Base-by-base conservation (phyloP, 2,329 filamentous ascomycete species). In the Fusarium tupiense region DNA sequence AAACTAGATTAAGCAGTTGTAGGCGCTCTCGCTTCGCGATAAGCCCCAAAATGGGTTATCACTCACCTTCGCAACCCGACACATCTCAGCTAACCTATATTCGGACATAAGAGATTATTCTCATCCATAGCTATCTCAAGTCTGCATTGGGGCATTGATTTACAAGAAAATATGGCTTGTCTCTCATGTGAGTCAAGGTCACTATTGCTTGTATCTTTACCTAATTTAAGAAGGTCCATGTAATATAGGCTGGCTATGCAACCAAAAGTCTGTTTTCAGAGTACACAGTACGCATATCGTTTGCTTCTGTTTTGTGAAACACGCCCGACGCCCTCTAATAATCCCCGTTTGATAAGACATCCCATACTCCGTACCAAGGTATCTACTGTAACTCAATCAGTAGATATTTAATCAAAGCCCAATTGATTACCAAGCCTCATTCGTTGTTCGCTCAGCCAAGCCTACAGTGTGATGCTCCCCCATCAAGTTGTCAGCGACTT, bases 271-370 rank as follows among this genome's bases (percentile, higher is more conserved):
- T 35, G 2, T 16, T 6, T n/a, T n/a, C n/a, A n/a, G n/a, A n/a
- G n/a, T 0, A 22, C 3, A 14, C 38, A 22, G 12, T 8, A 22
- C 1, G 1, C 7, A 1, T 5, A n/a, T 2, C 8, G 4, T 41
- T 14, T 1, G 13, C 8, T 41, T 20, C 12, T 14, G 7, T 7
- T 9, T 22, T 41, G 1, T 13, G 7, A 16, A 41, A 37, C 35
- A 17, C 7, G 14, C 16, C 7, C 3, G 24, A 17, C 9, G n/a
- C 41, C 16, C 6, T 44, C 5, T 2, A 0, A 4, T 17, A 3
- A 17, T 6, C 2, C 16, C n/a, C 12, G 5, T 2, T 5, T 24
- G 7, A 26, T 13, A 6, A 9, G 5, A 6, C 6, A 47, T 16
- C 0, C 5, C 2, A 10, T 14, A 10, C 20, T 33, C 31, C 13